Conservation (phyloP, 1,284 basidiomycete genomes). For the Binderoboletus segoi region DNA sequence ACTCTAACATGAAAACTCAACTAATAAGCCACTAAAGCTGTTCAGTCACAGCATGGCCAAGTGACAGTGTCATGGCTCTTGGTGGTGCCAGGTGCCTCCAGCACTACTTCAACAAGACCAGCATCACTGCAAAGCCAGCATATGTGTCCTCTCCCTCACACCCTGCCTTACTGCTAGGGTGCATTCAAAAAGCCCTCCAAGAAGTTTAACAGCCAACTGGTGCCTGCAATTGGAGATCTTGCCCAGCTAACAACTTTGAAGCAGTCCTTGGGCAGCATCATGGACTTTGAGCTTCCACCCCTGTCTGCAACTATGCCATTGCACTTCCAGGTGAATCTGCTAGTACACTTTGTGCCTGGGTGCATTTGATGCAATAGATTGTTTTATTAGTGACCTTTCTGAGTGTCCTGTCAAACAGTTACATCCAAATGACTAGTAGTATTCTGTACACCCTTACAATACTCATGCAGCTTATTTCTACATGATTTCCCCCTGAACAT, state of each 20-base stretch:
- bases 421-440: no score
- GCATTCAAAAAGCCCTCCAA: slow-evolving; percentile 45
- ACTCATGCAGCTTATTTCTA: no score
- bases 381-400: no score
- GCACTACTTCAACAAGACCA: slow-evolving; percentile 86
- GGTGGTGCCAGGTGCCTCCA: slow-evolving; percentile 88
- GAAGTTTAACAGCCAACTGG: slow-evolving; percentile 61
- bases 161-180: background rate
- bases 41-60: slow-evolving; percentile 86
- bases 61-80: slow-evolving; percentile 82
- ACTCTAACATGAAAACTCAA: slow-evolving; percentile 70
- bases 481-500: no score
- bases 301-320: slow-evolving; percentile 78
- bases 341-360: no score
- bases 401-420: no score
- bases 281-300: slow-evolving; percentile 65
- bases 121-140: slow-evolving; percentile 71
- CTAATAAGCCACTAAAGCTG: slow-evolving; percentile 73
- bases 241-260: slow-evolving; percentile 40
- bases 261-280: slow-evolving; percentile 43
- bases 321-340: slow-evolving; percentile 75
- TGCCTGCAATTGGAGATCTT: slow-evolving; percentile 71
- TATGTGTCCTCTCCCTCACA: slow-evolving; percentile 41
- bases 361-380: no score
- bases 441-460: no score